Conservation (phyloP, 305 asterid genomes). For the Nicotiana rustica region DNA sequence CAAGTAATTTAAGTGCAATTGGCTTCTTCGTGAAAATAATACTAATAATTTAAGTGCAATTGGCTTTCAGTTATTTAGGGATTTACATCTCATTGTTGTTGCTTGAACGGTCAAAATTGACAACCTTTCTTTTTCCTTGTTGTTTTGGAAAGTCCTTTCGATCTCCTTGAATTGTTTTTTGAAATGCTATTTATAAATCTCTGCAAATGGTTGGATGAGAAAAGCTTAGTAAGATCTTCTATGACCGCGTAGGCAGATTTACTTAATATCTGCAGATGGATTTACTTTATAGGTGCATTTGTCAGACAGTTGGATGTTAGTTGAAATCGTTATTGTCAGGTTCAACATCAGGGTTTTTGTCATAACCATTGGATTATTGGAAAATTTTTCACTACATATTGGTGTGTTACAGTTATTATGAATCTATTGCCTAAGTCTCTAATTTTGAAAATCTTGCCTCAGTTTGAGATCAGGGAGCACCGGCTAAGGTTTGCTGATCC, state of each 20-base stretch:
- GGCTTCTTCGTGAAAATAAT: too few relatives aligned
- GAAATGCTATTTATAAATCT: not conserved
- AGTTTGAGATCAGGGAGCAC: slow-evolving; percentile 70
- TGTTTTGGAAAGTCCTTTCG: slow-evolving; percentile 12
- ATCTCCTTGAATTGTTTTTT: slow-evolving; percentile 18
- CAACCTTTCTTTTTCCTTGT: not conserved
- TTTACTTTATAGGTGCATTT: slow-evolving; percentile 21
- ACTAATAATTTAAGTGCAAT: not conserved
- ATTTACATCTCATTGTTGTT: not conserved
- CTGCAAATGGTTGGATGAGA: slow-evolving; percentile 5
- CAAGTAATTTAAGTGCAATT: not conserved
- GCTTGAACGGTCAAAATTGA: not conserved
- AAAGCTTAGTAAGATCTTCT: not conserved
- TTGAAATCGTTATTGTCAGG: not conserved
- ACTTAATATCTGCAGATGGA: slow-evolving; percentile 1
- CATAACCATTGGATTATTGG: slow-evolving; percentile 5
- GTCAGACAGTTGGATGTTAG: not conserved
- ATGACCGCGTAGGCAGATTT: not conserved
- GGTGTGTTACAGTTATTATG: not conserved
- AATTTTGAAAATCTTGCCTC: slow-evolving; percentile 43
- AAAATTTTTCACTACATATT: not conserved
- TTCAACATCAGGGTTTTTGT: not conserved
- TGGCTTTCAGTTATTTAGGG: not conserved
- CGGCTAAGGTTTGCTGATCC: slow-evolving; percentile 87
- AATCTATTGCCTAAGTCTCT: slow-evolving; percentile 29